phyloP scores from a whole-genome alignment of 176 grass and related monocot genomes.

The Eleusine coracana region DNA sequence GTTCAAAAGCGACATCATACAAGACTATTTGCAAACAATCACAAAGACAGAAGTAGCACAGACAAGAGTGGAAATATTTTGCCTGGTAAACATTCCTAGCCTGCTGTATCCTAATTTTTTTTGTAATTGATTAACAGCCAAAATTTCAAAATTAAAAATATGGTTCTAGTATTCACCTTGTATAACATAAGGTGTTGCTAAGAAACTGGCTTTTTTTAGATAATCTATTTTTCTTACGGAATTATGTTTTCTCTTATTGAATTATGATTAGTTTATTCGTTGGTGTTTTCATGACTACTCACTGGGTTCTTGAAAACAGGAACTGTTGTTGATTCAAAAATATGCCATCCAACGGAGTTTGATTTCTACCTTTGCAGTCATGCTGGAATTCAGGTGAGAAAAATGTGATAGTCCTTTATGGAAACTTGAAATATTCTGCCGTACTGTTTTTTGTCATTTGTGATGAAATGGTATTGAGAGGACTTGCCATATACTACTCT shows the following conservation, averaged over 20 bases:
- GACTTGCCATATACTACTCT: conserved; percentile 28
- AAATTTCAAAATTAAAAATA: neutral
- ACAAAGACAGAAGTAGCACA: conserved; percentile 93
- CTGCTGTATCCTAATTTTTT: neutral
- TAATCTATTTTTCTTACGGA: neutral
- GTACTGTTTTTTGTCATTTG: conserved; percentile 39
- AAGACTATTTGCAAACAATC: conserved; percentile 95
- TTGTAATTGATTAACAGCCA: neutral
- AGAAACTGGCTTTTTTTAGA: neutral
- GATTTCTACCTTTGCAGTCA: conserved; percentile 99
- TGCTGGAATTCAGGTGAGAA: conserved; percentile 98
- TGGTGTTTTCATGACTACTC: conserved; percentile 22
- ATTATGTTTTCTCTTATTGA: neutral
- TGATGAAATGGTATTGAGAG: conserved; percentile 30
- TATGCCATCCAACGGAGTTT: conserved; percentile 95
- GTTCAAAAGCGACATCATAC: conserved; percentile 99
- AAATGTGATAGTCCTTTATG: conserved; percentile 12
- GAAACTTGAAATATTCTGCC: conserved; percentile 16
- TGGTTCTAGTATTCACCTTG: neutral
- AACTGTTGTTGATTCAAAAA: conserved; percentile 98
- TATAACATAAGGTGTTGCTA: neutral
- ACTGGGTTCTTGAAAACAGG: conserved; percentile 47
- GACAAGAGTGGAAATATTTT: conserved; percentile 99
- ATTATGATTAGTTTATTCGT: neutral
- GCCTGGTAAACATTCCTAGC: conserved; percentile 63